Evolutionary conservation across 169 alveolate genomes (phyloP).

Genomic region (Cryptosporidium meleagridis): DNA sequence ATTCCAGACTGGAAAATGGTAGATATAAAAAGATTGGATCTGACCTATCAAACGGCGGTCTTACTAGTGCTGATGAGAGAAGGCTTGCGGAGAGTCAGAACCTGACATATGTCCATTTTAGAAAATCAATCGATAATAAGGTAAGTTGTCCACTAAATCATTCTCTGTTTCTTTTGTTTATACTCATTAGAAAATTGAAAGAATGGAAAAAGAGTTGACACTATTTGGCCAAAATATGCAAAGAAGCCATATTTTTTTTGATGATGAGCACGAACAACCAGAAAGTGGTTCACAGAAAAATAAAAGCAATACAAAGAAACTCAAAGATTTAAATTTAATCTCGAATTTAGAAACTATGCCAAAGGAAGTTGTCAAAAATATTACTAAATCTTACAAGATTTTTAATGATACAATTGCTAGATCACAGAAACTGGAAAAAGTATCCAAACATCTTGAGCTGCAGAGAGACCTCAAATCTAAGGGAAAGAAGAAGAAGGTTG

Average conservation of each 20-base stretch:
- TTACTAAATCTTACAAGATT: slow-evolving; percentile 48
- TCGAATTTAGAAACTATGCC: neutral
- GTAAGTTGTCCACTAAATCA: slow-evolving; percentile 8
- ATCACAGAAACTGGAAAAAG: slow-evolving; percentile 19
- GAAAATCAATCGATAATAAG: slow-evolving; percentile 55
- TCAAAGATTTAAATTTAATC: neutral
- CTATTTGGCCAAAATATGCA: slow-evolving; percentile 33
- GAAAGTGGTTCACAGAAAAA: neutral
- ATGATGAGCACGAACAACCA: slow-evolving; percentile 10
- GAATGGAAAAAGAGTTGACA: slow-evolving; percentile 38
- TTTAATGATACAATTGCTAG: slow-evolving; percentile 44
- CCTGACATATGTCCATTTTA: slow-evolving; percentile 30
- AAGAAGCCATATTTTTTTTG: slow-evolving; percentile 44
- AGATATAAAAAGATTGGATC: slow-evolving; percentile 33
- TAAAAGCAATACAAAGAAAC: neutral
- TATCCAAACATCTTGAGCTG: slow-evolving; percentile 27
- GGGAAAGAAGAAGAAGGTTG: slow-evolving; percentile 47
- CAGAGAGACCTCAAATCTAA: slow-evolving; percentile 32
- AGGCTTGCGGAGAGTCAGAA: slow-evolving; percentile 62
- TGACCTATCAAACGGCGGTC: neutral
- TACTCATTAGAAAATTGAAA: slow-evolving; percentile 51
- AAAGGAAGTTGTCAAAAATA: slow-evolving; percentile 1
- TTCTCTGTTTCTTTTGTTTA: neutral
- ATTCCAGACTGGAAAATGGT: slow-evolving; percentile 49
- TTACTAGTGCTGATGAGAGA: slow-evolving; percentile 32